Evolutionary conservation across 169 alveolate species (phyloP).

Genomic region (Cystoisospora suis): DNA sequence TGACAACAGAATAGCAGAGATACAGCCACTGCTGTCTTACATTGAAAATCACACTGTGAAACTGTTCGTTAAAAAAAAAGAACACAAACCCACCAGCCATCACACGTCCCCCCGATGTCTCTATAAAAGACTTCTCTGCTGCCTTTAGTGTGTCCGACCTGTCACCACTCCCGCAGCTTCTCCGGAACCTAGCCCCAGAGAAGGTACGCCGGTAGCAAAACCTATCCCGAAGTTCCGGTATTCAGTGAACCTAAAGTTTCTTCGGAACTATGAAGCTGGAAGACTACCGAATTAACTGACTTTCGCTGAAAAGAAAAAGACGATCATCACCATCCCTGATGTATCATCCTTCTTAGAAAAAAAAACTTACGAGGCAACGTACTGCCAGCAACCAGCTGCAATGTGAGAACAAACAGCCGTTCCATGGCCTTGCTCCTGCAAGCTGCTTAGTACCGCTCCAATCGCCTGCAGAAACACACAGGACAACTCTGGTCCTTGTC

Average conservation of each 20-base stretch:
- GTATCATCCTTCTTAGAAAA: background rate
- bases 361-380: slow-evolving; percentile 23
- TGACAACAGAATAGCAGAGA: background rate
- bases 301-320: background rate
- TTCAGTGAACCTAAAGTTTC: too few relatives aligned
- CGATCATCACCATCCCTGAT: background rate
- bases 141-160: too few relatives aligned
- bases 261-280: too few relatives aligned
- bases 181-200: too few relatives aligned
- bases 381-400: slow-evolving; percentile 19
- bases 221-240: too few relatives aligned
- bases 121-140: too few relatives aligned
- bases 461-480: background rate
- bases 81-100: too few relatives aligned
- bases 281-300: background rate
- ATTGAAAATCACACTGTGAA: background rate
- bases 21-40: background rate
- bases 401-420: background rate
- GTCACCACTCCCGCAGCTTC: too few relatives aligned
- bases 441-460: background rate
- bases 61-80: background rate
- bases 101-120: too few relatives aligned
- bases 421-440: background rate
- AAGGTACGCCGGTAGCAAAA: too few relatives aligned
- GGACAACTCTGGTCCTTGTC: background rate